Conservation (phyloP, 768 basidiomycete species). For the Pisolithus marmoratus region DNA sequence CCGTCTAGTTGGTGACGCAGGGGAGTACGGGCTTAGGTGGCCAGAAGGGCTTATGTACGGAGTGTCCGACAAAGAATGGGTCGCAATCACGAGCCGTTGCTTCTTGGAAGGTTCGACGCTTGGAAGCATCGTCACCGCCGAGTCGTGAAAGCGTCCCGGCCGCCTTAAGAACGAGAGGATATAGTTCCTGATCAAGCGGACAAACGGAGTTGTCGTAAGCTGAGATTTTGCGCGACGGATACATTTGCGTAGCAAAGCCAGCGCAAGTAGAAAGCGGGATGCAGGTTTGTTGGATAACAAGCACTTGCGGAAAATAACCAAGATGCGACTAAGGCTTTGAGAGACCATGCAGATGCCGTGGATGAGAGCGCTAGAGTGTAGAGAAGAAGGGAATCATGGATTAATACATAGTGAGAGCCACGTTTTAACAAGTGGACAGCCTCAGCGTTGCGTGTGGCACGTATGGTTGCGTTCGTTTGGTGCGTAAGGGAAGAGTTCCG, state of each 20-base stretch:
- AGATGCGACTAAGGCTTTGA: background rate
- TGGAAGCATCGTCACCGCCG: background rate
- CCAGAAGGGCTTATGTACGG: conserved; percentile 5
- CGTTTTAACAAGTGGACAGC: conserved; percentile 6
- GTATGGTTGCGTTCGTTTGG: conserved; percentile 1
- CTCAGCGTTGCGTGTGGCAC: background rate
- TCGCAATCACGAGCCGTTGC: conserved; percentile 3
- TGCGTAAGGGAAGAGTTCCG: conserved; percentile 2
- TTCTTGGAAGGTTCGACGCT: conserved; percentile 3
- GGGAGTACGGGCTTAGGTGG: conserved; percentile 3
- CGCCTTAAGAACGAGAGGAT: background rate
- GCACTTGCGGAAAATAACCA: background rate
- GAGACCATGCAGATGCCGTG: background rate
- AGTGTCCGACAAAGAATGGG: conserved; percentile 1
- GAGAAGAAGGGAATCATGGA: background rate
- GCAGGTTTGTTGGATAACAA: background rate
- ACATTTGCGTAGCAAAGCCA: conserved; percentile 3
- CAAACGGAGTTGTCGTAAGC: background rate
- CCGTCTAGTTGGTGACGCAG: conserved; percentile 2
- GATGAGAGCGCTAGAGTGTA: background rate
- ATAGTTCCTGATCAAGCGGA: background rate
- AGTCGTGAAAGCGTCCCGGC: background rate
- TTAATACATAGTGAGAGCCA: background rate
- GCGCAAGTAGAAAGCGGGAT: conserved; percentile 1
- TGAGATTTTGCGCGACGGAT: background rate